Base-by-base conservation (phyloP, 2,329 filamentous ascomycete species). In the Dothiorella sarmentorum region DNA sequence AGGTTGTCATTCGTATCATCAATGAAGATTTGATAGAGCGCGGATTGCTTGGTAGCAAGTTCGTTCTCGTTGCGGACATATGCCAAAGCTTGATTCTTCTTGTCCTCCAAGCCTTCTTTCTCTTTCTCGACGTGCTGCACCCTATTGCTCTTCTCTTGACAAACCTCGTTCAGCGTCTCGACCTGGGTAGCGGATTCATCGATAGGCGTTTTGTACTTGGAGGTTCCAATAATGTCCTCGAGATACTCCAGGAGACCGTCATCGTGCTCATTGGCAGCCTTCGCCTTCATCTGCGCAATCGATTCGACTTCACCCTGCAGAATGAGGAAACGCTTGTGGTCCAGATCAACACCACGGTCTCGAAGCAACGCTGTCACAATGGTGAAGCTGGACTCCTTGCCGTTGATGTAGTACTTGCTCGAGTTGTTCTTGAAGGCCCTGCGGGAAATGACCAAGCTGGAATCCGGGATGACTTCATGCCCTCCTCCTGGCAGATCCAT, bases 51-150 rank as follows among this genome's bases (percentile, higher is more conserved):
- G 66, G 88, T 81, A 0, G 87, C 85, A 37, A 99, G 80, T 70
- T 97, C 93, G 65, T 99, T 99, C 70, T 99, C 94, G 64, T 97
- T 91, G 22, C 85, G 86, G 62, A 99, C 87, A 69, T 86, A 97
- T 1, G 90, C 87, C 7, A 99, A 76, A 0, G 94, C 95, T 73
- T 92, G 91, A 70, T 97, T 88, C 76, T 99, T 99, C 79, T 97
- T 97, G 72, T 96, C 92, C 68, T 97, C 94, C 2, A 99, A 83
- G 47, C 86, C 82, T 64, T 89, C 90, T 80, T 91, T 97, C 74
- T 99, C 94, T 73, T 97, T 99, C 73, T 99, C 94, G 1, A 99
- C 94, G 68, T 97, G 93, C 74, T 97, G 91, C 1, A 99, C 94
- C 62, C 95, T 89, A 33, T 86, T 89, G 65, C 89, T 96, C 79